Evolutionary conservation across 352 stramenopile species (phyloP).

Genomic region (Globisporangium recalcitrans): DNA sequence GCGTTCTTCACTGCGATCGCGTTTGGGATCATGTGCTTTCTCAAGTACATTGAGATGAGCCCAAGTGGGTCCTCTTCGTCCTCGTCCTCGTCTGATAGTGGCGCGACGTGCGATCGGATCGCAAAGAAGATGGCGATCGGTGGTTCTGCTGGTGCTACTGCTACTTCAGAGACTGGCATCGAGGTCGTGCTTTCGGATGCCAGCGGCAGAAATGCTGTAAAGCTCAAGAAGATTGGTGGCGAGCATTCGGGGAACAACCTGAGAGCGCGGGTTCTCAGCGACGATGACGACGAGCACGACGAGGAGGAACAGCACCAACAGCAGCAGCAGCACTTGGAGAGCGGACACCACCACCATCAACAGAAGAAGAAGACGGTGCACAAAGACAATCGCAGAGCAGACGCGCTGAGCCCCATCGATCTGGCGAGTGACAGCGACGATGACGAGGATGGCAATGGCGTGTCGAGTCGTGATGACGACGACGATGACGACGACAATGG

Average conservation of each 20-base stretch:
- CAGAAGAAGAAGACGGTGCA: slow-evolving; percentile 15
- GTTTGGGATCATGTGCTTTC: slow-evolving; percentile 42
- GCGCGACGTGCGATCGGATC: not conserved
- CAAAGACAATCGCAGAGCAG: not conserved
- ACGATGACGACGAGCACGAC: slow-evolving; percentile 22
- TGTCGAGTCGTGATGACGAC: not conserved
- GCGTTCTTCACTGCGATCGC: slow-evolving; percentile 46
- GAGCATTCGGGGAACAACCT: slow-evolving; percentile 5
- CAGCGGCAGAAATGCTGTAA: not conserved
- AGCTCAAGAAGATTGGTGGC: slow-evolving; percentile 8
- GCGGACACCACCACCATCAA: slow-evolving; percentile 16
- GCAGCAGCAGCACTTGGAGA: not conserved
- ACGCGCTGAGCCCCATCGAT: not conserved
- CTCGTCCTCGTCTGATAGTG: not conserved
- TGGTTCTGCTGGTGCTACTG: too few relatives aligned
- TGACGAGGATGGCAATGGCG: not conserved
- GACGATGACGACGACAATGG: slow-evolving; percentile 1
- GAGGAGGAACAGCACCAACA: slow-evolving; percentile 4
- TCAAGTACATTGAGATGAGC: slow-evolving; percentile 41
- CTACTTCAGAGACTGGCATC: not conserved
- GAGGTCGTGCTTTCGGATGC: slow-evolving; percentile 9
- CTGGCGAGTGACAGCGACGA: not conserved
- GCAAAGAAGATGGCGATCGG: not conserved
- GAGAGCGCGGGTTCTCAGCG: slow-evolving; percentile 10
- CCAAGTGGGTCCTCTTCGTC: not conserved